Evolutionary conservation across 495 filamentous ascomycete species (phyloP), one percentile per base, ranked within the genome.

Genomic region (Chaetomium tenue): DNA sequence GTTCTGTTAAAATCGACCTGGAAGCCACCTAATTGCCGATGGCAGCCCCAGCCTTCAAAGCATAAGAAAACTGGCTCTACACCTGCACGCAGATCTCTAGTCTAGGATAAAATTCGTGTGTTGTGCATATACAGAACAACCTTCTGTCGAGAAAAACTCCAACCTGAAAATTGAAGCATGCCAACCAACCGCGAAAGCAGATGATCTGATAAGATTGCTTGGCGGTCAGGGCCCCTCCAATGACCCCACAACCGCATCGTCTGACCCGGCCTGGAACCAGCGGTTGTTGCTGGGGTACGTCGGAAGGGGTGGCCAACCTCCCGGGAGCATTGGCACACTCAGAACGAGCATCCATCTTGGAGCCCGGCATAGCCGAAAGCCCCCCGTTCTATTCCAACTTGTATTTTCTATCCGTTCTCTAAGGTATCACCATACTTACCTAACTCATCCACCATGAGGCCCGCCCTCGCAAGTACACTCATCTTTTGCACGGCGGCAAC

Each of bases 171-270:
- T n/a, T n/a, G n/a, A n/a, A n/a, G n/a, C n/a, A n/a, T n/a, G n/a
- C n/a, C n/a, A 30, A 6, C 5, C 28, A 25, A 26, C 50, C 5
- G 28, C 28, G 12, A 25, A 26, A 44, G 9, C 20, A 60, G 55
- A 63, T 63, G 53, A 63, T 63, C 61, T 39, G 65, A 67, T 67
- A 67, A 67, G 61, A 63, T 60, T 48, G 5, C 64, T 63, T 63
- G 64, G 64, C 64, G 20, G 0, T 23, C 33, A 55, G 23, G 23
- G 28, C 6, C 6, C 52, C 33, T 3, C 33, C 52, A 55, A 55
- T 55, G 55, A 50, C 26, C 52, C 52, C 52, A 25, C 52, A 55
- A 37, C 18, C 15, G 3, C 52, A 55, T 55, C 52, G 16, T 5
- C 52, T 55, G 52, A 55, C 26, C 44, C 11, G 25, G 5, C 26